Base-by-base conservation (phyloP, 2,329 filamentous ascomycete genomes). In the Monascus ruber region DNA sequence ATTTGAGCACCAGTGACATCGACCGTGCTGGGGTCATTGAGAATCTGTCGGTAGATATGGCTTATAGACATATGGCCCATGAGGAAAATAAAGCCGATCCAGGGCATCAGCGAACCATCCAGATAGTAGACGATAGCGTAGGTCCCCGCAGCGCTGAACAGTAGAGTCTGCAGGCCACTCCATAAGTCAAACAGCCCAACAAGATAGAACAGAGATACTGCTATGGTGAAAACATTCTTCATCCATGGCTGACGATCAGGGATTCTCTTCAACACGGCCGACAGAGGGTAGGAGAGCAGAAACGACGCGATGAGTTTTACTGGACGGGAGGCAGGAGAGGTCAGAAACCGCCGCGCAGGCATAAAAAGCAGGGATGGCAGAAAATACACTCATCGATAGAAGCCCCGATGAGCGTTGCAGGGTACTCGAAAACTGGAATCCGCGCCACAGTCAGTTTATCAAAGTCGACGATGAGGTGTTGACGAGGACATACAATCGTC, bases 1-100 rank as follows among this genome's bases (percentile, higher is more conserved):
- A 98, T 98, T 63, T 98, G 91, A 1, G 89, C 87, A 44, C 74
- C 88, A 0, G 89, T 95, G 50, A 98, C 88, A 59, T 98, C 91
- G 42, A 94, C 72, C 1, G 68, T 64, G 31, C 75, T 71, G 0
- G 84, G 76, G 44, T 77, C 72, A 50, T 83, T 72, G 31, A 74
- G 67, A 31, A 79, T 75, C 62, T 94, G 86, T 31, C 93, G 83
- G 42, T 77, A 69, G 45, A 98, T 81, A 61, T 98, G 91, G 59
- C 79, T 94, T 53, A 89, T 61, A 34, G 88, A 89, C 82, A 96
- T 85, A 65, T 98, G 89, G 40, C 81, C 81, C 89, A 98, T 96
- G 41, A 94, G 69, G 56, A 94, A 95, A 36, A 85, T 71, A 62
- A 98, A 98, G 43, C 80, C 87, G 36, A 95, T 72, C 91, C 91